Evolutionary conservation across 352 stramenopile species (phyloP), one percentile per base, ranked within the genome.

Genomic region (Plasmopara muralis): DNA sequence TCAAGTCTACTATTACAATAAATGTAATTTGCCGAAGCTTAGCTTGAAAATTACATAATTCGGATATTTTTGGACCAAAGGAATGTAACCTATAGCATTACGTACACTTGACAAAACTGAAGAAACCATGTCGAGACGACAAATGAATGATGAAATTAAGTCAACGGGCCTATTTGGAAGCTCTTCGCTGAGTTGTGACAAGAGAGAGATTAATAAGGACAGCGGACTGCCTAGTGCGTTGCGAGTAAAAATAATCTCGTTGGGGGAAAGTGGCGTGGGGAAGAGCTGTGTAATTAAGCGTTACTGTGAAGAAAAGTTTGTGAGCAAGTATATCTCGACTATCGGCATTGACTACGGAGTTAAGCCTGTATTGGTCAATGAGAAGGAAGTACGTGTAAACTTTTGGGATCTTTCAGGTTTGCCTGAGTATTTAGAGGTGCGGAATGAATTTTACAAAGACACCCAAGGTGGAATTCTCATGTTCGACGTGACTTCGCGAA

Each of bases 371-470:
- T 3, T 25, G 20, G 20, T 25, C 20, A 25, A 25, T 25, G 20
- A 25, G 20, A 25, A 25, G 20, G 20, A 25, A 25, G 20, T 93
- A 49, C 79, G 83, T 15, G 79, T 97, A n/a, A 97, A 96, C 72
- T 97, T 97, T 56, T 98, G 91, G 89, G 91, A 98, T 46, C 70
- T 98, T 13, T 95, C 74, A 16, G 94, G 93, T 0, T 71, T 91
- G 55, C 39, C 13, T 41, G 12, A n/a, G 12, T 18, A 41, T 41
- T 14, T 96, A 55, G 92, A 98, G 48, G 92, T 98, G 25, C 75
- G 94, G 28, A 98, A 98, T 62, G 94, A 98, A 72, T 98, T 98
- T 57, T 98, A 98, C 75, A 97, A 96, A 57, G 90, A 98, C 70
- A 93, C 89, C 2, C 70, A 91, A 58, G 77, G 78, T 44, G 79